phyloP scores from a whole-genome alignment of 306 rosid genomes.

The Dryas octopetala region DNA sequence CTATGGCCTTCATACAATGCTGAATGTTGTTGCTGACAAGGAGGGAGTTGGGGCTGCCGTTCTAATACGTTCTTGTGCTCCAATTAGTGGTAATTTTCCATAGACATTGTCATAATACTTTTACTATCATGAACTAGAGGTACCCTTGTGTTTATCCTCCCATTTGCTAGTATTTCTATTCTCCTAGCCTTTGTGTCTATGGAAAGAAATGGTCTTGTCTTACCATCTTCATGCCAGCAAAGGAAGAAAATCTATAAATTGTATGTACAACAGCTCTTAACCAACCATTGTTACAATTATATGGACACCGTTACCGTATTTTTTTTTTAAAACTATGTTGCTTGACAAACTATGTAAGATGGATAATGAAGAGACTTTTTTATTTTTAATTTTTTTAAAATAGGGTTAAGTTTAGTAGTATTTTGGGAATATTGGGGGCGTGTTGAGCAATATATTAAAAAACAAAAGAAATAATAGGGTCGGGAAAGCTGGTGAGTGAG shows the following conservation, averaged over 20 bases:
- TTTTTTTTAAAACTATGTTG: neutral
- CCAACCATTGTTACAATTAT: neutral
- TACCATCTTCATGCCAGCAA: neutral
- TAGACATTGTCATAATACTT: neutral
- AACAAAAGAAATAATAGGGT: neutral
- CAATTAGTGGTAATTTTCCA: conserved; percentile 57
- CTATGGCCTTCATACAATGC: conserved; percentile 78
- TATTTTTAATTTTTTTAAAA: neutral
- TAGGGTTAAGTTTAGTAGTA: neutral
- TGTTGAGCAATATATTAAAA: neutral
- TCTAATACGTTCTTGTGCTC: conserved; percentile 92
- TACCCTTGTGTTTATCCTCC: neutral
- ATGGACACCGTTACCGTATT: neutral
- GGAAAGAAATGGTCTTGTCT: conserved; percentile 1
- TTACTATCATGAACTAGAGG: neutral
- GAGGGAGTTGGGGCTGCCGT: conserved; percentile 88
- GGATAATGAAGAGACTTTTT: neutral
- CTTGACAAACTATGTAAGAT: neutral
- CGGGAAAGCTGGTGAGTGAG: neutral
- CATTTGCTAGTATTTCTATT: neutral
- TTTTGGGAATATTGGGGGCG: neutral
- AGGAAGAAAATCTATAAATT: neutral
- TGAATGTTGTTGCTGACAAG: conserved; percentile 87
- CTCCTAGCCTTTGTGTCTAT: neutral
- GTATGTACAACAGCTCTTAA: neutral